Base-by-base conservation (phyloP, 2,329 filamentous ascomycete species). In the Aspergillus aculeatus region DNA sequence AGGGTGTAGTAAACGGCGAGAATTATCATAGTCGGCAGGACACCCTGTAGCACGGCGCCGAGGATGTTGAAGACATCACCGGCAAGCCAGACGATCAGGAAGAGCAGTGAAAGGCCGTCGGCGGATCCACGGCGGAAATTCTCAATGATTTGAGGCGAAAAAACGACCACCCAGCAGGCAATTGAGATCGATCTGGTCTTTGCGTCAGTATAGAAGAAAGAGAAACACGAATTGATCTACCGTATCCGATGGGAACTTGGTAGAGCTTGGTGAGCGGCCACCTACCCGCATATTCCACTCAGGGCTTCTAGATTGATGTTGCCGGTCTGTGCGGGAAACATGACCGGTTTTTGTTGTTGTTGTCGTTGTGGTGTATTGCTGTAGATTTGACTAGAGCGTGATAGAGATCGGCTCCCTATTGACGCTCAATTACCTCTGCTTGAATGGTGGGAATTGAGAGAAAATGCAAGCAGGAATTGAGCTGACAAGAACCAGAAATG, bases 21-120 rank as follows among this genome's bases (percentile, higher is more conserved):
- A 56, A 96, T 96, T 63, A 91, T 88, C 92, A 98, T 97, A 0
- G 94, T 99, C 1, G 95, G 93, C 56, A 98, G 77, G 6, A 99
- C 94, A 57, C 91, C 90, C 75, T 98, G 94, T 11, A 97, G 76
- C 16, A 97, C 86, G 19, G 92, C 91, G n/a, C 94, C 94, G 2
- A 96, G 82, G 64, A 97, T 96, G 73, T 98, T 98, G 82, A 96
- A 97, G 66, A 97, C 88, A 86, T 99, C 95, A 55, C 95, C 95
- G 1, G 89, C 83, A 2, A 97, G 84, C 95, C 95, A 99, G 69
- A 96, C 86, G 61, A 96, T 88, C 71, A 98, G 87, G 80, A 98
- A 99, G 58, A 94, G 89, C 14, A 97, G 85, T 0, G 91, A 96
- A 1, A 98, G 83, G 2, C 92, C 94, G 73, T 97, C 92, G 59